phyloP scores from a whole-genome alignment of 129 eudicot genomes.

The Pulicaria dysenterica region DNA sequence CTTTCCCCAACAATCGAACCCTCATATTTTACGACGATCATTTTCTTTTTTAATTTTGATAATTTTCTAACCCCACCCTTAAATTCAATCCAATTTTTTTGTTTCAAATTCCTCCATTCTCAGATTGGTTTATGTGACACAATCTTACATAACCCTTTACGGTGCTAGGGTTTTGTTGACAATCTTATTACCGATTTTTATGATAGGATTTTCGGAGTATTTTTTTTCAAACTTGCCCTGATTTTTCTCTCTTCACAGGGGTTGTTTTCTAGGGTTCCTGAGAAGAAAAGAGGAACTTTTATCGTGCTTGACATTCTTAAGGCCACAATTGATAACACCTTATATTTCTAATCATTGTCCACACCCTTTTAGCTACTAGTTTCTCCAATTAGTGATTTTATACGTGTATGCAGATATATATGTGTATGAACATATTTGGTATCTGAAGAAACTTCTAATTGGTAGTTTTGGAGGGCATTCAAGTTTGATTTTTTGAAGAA shows the following conservation, averaged over 20 bases:
- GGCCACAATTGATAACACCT: slow-evolving; percentile 12
- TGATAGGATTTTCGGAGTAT: slow-evolving; percentile 22
- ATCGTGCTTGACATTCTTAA: slow-evolving; percentile 23
- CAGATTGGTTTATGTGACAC: slow-evolving; percentile 13
- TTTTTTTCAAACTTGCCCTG: slow-evolving; percentile 5
- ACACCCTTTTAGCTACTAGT: not conserved
- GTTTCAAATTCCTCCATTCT: not conserved
- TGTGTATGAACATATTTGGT: slow-evolving; percentile 10
- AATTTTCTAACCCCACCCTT: slow-evolving; percentile 14
- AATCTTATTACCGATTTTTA: slow-evolving; percentile 30
- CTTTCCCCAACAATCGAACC: slow-evolving; percentile 27
- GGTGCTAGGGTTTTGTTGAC: slow-evolving; percentile 35
- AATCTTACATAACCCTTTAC: slow-evolving; percentile 15
- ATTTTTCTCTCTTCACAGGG: slow-evolving; percentile 4
- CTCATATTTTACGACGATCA: slow-evolving; percentile 22
- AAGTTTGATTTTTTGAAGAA: not conserved
- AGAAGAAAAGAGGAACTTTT: slow-evolving; percentile 1
- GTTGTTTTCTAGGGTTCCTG: slow-evolving; percentile 17
- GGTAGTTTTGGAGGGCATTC: slow-evolving; percentile 18
- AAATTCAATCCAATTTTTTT: slow-evolving; percentile 19
- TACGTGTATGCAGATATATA: slow-evolving; percentile 11
- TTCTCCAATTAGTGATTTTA: not conserved
- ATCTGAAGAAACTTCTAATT: slow-evolving; percentile 18
- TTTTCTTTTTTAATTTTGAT: not conserved
- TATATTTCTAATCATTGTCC: slow-evolving; percentile 1